Evolutionary conservation across 2,329 filamentous ascomycete species (phyloP).

Genomic region (Xylogone sp.): DNA sequence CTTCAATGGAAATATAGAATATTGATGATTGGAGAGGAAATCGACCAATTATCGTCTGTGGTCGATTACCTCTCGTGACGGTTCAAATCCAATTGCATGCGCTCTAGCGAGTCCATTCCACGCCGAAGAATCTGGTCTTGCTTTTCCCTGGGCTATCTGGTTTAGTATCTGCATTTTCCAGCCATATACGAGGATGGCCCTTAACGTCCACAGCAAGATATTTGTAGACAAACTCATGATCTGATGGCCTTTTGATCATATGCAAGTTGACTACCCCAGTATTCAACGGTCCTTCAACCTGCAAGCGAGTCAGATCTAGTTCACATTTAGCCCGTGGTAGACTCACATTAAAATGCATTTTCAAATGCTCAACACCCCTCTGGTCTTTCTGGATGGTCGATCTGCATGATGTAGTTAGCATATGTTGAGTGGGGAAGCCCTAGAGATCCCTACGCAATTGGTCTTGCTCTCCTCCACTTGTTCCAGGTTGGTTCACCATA

Average conservation of each 20-base stretch:
- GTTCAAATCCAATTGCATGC: no score
- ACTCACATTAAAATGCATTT: slow-evolving; percentile 79
- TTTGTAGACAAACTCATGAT: slow-evolving; percentile 75
- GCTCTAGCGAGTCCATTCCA: slow-evolving; percentile 13
- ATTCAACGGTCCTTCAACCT: slow-evolving; percentile 75
- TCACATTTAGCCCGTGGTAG: not conserved
- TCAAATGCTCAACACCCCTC: slow-evolving; percentile 73
- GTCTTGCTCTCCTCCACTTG: slow-evolving; percentile 70
- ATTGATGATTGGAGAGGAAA: no score
- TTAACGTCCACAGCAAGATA: slow-evolving; percentile 77
- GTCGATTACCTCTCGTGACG: no score
- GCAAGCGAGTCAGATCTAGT: slow-evolving; percentile 20
- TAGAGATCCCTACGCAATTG: slow-evolving; percentile 47
- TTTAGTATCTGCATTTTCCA: slow-evolving; percentile 54
- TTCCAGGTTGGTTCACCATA: slow-evolving; percentile 78
- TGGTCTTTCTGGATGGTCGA: slow-evolving; percentile 67
- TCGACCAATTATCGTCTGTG: no score
- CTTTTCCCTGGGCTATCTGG: slow-evolving; percentile 20
- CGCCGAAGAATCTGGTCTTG: slow-evolving; percentile 28
- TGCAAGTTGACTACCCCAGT: slow-evolving; percentile 74
- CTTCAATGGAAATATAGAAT: no score
- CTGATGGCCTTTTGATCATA: slow-evolving; percentile 63
- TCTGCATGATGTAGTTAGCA: slow-evolving; percentile 38
- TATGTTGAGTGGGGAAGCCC: not conserved
- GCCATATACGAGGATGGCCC: slow-evolving; percentile 62